Evolutionary conservation across 768 basidiomycete species (phyloP), one percentile per base, ranked within the genome.

Genomic region (Xanthoconium purpureum): DNA sequence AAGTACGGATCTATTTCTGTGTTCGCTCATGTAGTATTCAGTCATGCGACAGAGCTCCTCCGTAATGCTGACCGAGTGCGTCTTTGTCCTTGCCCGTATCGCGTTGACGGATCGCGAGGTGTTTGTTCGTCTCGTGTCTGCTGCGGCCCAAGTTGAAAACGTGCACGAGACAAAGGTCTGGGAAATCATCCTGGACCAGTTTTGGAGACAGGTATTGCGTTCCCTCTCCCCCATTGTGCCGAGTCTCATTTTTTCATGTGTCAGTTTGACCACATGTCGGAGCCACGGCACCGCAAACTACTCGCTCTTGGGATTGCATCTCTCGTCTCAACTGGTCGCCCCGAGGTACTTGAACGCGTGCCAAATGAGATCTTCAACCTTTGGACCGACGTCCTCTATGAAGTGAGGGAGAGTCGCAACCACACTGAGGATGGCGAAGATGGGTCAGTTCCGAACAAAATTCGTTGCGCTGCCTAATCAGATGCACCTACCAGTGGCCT

Each of bases 201-300:
- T 90, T 86, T 89, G 89, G 83, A 82, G 82, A 39, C 87, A 87
- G 69, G 91, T 88, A 69, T 58, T 77, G 74, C n/a, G 33, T 29
- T 42, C 18, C 7, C 10, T 51, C n/a, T 46, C 45, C 35, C 49
- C 35, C n/a, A n/a, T 30, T 43, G 17, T 6, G 17, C 15, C 47
- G 24, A 24, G 46, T 38, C 44, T 57, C 12, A 52, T 49, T 50
- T 54, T 17, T 58, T 20, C 43, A 28, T 29, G 10, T 29, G 17
- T 39, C 63, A 96, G 94, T 92, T 94, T 68, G 94, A 96, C 70
- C 89, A 87, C 66, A 89, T 94, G 84, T 88, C 89, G 15, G 90
- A 94, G 67, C 85, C 91, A 1, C 82, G 87, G 11, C 81, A 88
- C 58, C 85, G 94, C 55, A 96, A 96, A 74, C 76, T 96, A 54